Base-by-base conservation (phyloP, 352 stramenopile genomes). In the Phytophthora sansomeana region DNA sequence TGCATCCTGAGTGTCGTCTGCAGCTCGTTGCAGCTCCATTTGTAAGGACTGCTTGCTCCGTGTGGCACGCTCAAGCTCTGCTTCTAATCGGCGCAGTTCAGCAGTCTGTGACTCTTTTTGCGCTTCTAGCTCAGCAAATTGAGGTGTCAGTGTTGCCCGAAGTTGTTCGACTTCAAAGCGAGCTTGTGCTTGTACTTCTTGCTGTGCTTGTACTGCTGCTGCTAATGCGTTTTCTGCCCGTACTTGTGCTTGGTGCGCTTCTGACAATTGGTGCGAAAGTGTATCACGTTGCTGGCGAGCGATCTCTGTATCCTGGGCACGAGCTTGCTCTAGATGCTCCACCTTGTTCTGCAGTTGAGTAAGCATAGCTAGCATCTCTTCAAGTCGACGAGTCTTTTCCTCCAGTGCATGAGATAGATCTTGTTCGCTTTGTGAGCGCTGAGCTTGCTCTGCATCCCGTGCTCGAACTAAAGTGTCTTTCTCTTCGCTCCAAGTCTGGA, bases 351-450 rank as follows among this genome's bases (percentile, higher is more conserved):
- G 75, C 4, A 89, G 41, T 41, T 93, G 78, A 29, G 77, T 87
- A 13, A 90, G 62, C 69, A 90, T 76, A 2, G 76, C 75, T 54
- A 93, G 72, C 83, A 91, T 91, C 43, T 91, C 83, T 21, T 82
- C 72, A 14, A 89, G 75, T 3, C 76, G 72, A 17, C 58, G 57
- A 0, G 68, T 81, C 44, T 89, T 91, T 6, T 89, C 82, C 30
- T 85, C 75, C 8, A 89, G 52, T 8, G 65, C 46, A 1, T 39
- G 52, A 3, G 65, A 60, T 21, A 71, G 52, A 48, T 75, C 65
- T 19, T 68, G 56, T 21, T 84, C 74, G 1, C 43, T 80, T 1
- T 78, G 71, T 17, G 51, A 48, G 38, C 68, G 76, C 33, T 77
- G 74, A 1, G 56, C 47, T 39, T 81, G 67, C 16, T 90, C 80